Conservation (phyloP, 1,139 yeast genomes). For the Kurtzmaniella natalensis region DNA sequence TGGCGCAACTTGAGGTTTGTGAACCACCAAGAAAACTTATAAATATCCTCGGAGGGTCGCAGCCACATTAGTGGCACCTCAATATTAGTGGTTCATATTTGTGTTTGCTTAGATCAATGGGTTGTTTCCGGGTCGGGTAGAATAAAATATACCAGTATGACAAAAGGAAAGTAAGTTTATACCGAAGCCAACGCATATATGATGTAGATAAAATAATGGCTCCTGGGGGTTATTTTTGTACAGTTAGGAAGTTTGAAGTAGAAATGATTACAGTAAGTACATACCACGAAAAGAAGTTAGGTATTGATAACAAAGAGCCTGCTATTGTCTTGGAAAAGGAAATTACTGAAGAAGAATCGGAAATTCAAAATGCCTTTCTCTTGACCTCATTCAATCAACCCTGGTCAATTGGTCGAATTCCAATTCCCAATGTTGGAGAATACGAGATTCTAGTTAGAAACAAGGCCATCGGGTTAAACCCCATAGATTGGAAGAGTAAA, state of each 20-base stretch:
- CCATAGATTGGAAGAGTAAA: constrained; percentile 50
- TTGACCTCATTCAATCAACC: constrained; percentile 13
- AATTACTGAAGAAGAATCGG: background rate
- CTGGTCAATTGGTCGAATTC: constrained; percentile 11
- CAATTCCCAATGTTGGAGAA: constrained; percentile 16
- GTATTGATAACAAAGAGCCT: background rate
- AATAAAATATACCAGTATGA: no score
- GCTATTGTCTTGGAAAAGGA: background rate
- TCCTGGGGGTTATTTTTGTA: no score
- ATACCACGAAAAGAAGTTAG: background rate
- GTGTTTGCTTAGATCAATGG: no score
- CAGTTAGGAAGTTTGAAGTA: background rate
- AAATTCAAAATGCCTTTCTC: constrained; percentile 3
- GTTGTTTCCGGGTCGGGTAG: no score
- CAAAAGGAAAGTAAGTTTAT: no score
- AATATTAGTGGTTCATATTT: no score
- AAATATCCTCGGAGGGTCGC: no score
- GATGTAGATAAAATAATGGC: no score
- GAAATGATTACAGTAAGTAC: background rate
- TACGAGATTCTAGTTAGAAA: constrained; percentile 37
- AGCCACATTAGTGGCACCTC: no score
- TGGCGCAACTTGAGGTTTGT: no score
- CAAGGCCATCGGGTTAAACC: constrained; percentile 41
- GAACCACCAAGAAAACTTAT: no score
- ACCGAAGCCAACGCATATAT: no score